phyloP scores from a whole-genome alignment of 495 filamentous ascomycete species.

The Chaetomium fimeti region DNA sequence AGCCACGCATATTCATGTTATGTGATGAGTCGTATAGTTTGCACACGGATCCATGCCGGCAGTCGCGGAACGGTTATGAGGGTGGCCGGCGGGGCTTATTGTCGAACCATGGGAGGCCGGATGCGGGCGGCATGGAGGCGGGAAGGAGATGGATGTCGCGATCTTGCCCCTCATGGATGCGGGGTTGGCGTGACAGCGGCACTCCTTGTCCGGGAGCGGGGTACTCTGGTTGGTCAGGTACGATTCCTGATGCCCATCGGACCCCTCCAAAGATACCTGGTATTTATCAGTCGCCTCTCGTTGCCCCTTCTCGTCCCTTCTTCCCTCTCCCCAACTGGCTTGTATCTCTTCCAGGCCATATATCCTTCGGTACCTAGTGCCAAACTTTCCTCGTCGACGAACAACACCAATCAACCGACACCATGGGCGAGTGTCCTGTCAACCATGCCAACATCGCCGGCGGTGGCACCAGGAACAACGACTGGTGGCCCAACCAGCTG shows the following conservation, averaged over 20 bases:
- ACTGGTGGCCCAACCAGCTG: slow-evolving; percentile 70
- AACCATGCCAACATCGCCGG: slow-evolving; percentile 56
- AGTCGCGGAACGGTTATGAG: not conserved
- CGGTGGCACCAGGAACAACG: slow-evolving; percentile 58
- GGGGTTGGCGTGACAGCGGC: slow-evolving; percentile 15
- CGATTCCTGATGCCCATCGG: not conserved
- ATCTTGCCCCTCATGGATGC: slow-evolving; percentile 19
- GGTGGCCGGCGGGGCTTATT: not conserved
- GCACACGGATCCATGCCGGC: not conserved
- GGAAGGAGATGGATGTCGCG: slow-evolving; percentile 13
- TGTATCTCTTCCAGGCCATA: not conserved
- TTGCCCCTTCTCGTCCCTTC: too few species aligned
- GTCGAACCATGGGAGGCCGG: slow-evolving; percentile 9
- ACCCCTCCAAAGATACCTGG: not conserved
- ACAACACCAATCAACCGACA: slow-evolving; percentile 12
- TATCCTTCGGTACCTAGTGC: not conserved
- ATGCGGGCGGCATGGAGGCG: not conserved
- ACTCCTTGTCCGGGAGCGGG: slow-evolving; percentile 13
- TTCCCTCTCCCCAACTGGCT: not conserved
- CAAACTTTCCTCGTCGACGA: not conserved
- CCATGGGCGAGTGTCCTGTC: slow-evolving; percentile 51
- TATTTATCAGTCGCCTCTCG: not conserved
- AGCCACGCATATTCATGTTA: not conserved
- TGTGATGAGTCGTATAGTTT: not conserved
- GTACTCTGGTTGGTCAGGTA: not conserved